Base-by-base conservation (phyloP, 2,329 filamentous ascomycete genomes). In the Metarhizium humberi region DNA sequence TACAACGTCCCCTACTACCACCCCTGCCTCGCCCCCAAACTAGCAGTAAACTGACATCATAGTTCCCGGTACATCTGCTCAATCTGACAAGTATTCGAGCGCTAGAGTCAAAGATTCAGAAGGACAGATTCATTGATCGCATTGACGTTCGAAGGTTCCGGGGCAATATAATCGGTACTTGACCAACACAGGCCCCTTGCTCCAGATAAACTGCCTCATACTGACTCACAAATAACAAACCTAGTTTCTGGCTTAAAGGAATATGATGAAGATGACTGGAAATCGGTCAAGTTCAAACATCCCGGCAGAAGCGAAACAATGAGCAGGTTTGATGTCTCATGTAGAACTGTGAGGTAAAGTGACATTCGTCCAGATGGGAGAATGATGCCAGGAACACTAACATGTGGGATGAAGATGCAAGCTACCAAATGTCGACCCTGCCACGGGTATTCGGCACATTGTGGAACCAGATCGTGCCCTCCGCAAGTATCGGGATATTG, bases 261-360 rank as follows among this genome's bases (percentile, higher is more conserved):
- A 4, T 90, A 87, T 62, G 79, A 82, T 18, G 87, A 92, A 67
- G 87, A 91, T 53, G 74, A 73, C 8, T 91, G 87, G 87, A 84
- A 81, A 58, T 74, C 71, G 32, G 75, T 89, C 42, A 71, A 73
- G 25, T 76, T 87, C 61, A 77, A 78, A 55, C 75, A 82, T 60
- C 50, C 53, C 13, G 32, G 32, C 8, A 53, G 20, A 36, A 58
- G 60, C 7, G 40, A 60, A 10, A 43, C 45, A 20, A 49, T 52
- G 10, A 63, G 60, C 55, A 54, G 65, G 6, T 82, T 84, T 58
- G 75, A 80, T 57, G 75, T 84, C 18, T 80, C 82, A 0, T 86
- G 84, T 62, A 80, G 85, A 34, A 88, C 85, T 1, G 81, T 84
- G 0, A 78, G 86, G 76, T 77, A 61, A 25, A 66, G 75, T 66